phyloP scores from a whole-genome alignment of 306 rosid species.

The Glycyrrhiza uralensis region DNA sequence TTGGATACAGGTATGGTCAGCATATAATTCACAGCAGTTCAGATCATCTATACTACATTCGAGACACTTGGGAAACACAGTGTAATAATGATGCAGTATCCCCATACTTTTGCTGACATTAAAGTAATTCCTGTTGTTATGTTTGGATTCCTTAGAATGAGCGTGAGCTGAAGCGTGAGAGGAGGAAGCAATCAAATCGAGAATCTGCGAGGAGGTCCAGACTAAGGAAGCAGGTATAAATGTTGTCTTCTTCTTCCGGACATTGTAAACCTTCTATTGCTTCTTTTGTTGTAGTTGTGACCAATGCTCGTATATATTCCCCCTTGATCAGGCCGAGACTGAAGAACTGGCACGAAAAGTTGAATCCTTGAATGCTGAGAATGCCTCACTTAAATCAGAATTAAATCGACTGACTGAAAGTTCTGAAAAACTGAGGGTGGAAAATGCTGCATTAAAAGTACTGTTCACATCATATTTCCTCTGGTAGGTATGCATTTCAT shows the following conservation, averaged over 20 bases:
- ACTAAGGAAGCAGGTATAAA: conserved; percentile 87
- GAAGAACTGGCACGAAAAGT: conserved; percentile 82
- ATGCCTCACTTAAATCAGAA: conserved; percentile 63
- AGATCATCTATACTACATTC: not conserved
- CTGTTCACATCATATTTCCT: not conserved
- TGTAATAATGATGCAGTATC: not conserved
- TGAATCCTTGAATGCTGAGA: conserved; percentile 62
- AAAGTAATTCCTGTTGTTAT: conserved; percentile 9
- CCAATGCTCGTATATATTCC: conserved; percentile 18
- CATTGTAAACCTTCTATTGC: not conserved
- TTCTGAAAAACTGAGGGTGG: conserved; percentile 64
- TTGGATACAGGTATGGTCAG: conserved; percentile 63
- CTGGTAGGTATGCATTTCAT: not conserved
- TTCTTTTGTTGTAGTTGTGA: not conserved
- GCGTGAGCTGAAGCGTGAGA: conserved; percentile 79
- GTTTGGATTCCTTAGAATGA: conserved; percentile 58
- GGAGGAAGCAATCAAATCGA: conserved; percentile 92
- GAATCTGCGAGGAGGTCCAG: conserved; percentile 97
- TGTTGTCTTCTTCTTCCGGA: not conserved
- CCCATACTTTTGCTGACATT: conserved; percentile 7
- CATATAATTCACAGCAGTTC: not conserved
- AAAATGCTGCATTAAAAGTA: conserved; percentile 69
- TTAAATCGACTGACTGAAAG: conserved; percentile 51
- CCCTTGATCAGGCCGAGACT: conserved; percentile 65
- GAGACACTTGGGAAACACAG: not conserved